These are phyloP conservation scores for Blastobotrys terrestris DNA, from an alignment of 805 yeast species.

Conservation along the genomic window DNA sequence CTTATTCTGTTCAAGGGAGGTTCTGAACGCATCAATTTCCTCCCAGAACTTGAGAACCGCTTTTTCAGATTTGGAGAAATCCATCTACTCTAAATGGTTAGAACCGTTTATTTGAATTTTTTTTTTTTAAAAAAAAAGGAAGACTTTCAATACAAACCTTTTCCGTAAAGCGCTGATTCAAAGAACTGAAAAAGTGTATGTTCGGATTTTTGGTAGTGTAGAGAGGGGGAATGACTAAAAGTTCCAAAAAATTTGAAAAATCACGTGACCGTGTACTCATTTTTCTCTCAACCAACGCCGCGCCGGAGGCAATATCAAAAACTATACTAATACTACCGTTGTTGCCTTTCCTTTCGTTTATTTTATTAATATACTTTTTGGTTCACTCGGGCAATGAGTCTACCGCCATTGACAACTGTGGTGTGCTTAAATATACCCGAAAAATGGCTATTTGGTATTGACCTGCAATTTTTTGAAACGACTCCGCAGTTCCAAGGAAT, in stretches of 20 bases:
- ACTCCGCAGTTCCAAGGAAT: conserved; percentile 42
- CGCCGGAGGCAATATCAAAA: not conserved
- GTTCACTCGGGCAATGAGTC: conserved; percentile 4
- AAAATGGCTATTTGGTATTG: conserved; percentile 42
- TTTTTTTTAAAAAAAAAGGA: too few species aligned
- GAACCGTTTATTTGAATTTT: not conserved
- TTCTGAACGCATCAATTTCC: conserved; percentile 90
- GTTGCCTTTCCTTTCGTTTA: too few species aligned
- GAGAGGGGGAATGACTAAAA: not conserved
- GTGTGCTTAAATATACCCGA: conserved; percentile 29
- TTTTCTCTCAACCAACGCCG: not conserved
- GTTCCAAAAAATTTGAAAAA: not conserved
- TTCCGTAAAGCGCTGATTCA: not conserved
- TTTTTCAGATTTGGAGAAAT: conserved; percentile 86
- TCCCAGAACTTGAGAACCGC: conserved; percentile 76
- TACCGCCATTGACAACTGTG: conserved; percentile 21
- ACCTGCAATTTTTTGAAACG: conserved; percentile 42
- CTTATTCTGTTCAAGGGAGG: conserved; percentile 73
- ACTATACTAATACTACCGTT: too few species aligned
- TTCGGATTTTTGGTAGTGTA: not conserved
- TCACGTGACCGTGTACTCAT: not conserved
- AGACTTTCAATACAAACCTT: too few species aligned
- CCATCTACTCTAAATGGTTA: conserved; percentile 25
- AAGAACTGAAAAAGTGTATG: not conserved
- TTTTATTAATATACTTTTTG: too few species aligned